A percentile compares a stretch with the other conserved stretches of the same genome.
phyloP scores from a whole-genome alignment of 495 filamentous ascomycete species.

The Hypoxylon fuscum region DNA sequence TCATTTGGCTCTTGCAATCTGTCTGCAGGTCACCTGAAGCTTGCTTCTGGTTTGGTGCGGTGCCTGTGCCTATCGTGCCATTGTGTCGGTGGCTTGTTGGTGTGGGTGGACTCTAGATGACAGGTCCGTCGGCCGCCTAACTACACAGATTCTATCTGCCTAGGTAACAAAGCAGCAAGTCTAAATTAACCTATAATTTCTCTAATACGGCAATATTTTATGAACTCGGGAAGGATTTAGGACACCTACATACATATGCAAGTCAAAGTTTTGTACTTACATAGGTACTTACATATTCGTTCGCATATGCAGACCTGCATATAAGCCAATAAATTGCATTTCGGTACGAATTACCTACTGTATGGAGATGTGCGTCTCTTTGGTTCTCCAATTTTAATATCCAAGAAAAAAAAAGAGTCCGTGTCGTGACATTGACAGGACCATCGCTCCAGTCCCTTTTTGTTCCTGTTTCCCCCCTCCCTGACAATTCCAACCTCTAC shows the following conservation, averaged over 20 bases:
- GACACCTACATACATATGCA: slow-evolving; percentile 22
- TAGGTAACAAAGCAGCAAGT: slow-evolving; percentile 12
- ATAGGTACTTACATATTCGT: slow-evolving; percentile 14
- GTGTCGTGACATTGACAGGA: slow-evolving; percentile 36
- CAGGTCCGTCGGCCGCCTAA: slow-evolving; percentile 12
- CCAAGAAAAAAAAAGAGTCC: slow-evolving; percentile 38
- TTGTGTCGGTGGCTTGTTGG: slow-evolving; percentile 32
- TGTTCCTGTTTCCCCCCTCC: slow-evolving; percentile 29
- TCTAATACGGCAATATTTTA: slow-evolving; percentile 22
- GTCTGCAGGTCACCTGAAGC: slow-evolving; percentile 30
- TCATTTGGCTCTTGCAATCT: slow-evolving; percentile 35
- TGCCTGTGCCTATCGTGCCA: slow-evolving; percentile 26
- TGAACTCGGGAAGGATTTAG: slow-evolving; percentile 26
- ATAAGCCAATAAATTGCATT: slow-evolving; percentile 23
- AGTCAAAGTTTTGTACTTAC: not conserved
- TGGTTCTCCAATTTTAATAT: slow-evolving; percentile 44
- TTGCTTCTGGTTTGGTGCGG: slow-evolving; percentile 30
- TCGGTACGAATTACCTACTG: slow-evolving; percentile 32
- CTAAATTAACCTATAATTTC: slow-evolving; percentile 26
- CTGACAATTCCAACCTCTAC: slow-evolving; percentile 14
- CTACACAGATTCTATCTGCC: slow-evolving; percentile 13
- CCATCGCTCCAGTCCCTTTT: slow-evolving; percentile 36
- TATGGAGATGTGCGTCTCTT: slow-evolving; percentile 36
- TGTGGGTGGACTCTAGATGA: slow-evolving; percentile 22
- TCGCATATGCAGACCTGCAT: slow-evolving; percentile 30